These are phyloP conservation scores for Cercospora brassicicola DNA, from an alignment of 2,329 filamentous ascomycete species.

Conservation along the genomic window DNA sequence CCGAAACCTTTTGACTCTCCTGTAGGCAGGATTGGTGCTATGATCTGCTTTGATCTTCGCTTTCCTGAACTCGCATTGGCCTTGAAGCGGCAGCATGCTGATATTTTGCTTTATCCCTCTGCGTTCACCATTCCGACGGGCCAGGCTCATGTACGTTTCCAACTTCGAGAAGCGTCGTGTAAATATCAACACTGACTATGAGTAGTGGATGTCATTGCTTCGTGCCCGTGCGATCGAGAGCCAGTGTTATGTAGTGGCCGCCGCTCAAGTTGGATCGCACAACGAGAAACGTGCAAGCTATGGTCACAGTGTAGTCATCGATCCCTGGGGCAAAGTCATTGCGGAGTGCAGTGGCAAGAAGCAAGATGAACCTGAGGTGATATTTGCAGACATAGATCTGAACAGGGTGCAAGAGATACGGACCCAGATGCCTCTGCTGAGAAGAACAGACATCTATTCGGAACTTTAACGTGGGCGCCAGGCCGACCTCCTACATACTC, in stretches of 20 bases:
- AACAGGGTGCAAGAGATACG: conserved; percentile 42
- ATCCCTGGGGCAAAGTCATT: conserved; percentile 80
- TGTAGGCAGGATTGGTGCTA: conserved; percentile 72
- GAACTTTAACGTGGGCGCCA: too few relatives aligned
- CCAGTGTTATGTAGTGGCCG: conserved; percentile 81
- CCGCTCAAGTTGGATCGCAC: conserved; percentile 74
- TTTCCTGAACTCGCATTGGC: conserved; percentile 74
- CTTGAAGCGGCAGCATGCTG: conserved; percentile 65
- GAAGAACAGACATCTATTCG: conserved; percentile 39
- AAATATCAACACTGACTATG: neutral
- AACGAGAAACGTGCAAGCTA: conserved; percentile 78
- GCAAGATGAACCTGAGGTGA: conserved; percentile 45
- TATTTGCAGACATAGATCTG: conserved; percentile 43
- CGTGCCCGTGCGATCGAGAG: conserved; percentile 83
- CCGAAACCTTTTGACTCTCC: conserved; percentile 69
- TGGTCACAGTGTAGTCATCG: conserved; percentile 80
- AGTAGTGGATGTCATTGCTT: conserved; percentile 71
- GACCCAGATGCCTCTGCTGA: conserved; percentile 40
- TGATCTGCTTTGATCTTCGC: conserved; percentile 89
- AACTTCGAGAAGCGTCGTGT: neutral
- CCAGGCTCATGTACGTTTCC: conserved; percentile 58
- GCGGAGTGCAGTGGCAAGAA: conserved; percentile 59
- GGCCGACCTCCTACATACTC: neutral
- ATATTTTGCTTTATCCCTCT: conserved; percentile 81
- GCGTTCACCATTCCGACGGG: conserved; percentile 89